Evolutionary conservation across 805 yeast species (phyloP), one percentile per base, ranked within the genome.

Genomic region (Dipodascopsis uninucleata): DNA sequence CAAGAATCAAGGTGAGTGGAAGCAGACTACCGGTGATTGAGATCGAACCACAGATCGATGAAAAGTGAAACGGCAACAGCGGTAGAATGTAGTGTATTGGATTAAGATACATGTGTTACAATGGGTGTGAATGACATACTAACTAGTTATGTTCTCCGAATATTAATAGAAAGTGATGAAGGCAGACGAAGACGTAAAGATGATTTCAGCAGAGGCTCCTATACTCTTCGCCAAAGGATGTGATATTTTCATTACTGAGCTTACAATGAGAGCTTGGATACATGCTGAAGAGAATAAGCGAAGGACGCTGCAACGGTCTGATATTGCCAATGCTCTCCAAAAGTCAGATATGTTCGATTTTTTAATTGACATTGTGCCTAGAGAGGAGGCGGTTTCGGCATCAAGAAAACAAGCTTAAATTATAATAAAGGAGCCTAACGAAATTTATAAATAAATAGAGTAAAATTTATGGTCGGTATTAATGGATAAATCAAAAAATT

Each of bases 181-280:
- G 40, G 52, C 58, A 5, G 58, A 53, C 26, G 58, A 53, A 23
- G 97, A 90, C 54, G 97, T 93, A 31, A 78, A 88, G 54, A 93
- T 93, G 99, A 93, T 93, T 45, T 80, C 93, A 53, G 97, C 98
- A 2, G 99, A 93, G 68, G 97, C 97, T 0, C 98, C 99, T 1
- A 88, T 93, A 26, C 67, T 93, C 49, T 93, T 93, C 69, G 97
- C 98, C 36, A 93, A 93, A 65, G 97, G 97, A 1, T 93, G 98
- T 67, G 99, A 93, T 63, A 81, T 93, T 28, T 93, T 93, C 66
- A 90, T 93, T 57, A 89, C 98, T 0, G 99, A 93, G 64, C 71
- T 93, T 43, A 89, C 99, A 10, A 89, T 93, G 96, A 74, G 99
- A 47, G 97, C 98, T 5, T 93, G 98, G 98, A 87, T 93, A 51